Base-by-base conservation (phyloP, 768 basidiomycete species). In the Russula sp. region DNA sequence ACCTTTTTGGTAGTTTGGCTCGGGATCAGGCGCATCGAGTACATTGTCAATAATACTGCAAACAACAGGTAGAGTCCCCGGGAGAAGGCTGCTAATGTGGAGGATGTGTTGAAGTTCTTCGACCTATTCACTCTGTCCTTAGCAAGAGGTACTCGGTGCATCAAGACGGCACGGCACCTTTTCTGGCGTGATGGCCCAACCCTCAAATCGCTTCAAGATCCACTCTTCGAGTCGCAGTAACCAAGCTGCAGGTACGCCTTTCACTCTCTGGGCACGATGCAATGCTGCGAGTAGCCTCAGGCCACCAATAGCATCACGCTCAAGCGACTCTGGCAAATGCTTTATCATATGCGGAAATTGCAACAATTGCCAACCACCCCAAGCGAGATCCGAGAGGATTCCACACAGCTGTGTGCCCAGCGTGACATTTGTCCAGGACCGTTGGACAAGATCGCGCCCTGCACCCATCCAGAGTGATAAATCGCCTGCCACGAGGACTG, bases 291-390 rank as follows among this genome's bases (percentile, higher is more conserved):
- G 72, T 59, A 88, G 74, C 20, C 75, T 76, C 11, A 86, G 61
- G 0, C 81, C 72, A 46, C 69, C 64, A 42, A 68, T 68, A 5
- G 80, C 76, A n/a, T 82, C 75, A 7, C 66, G 61, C 32, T 81
- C 75, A 14, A 84, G 67, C 22, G 85, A 68, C 50, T 75, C 76
- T 4, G 76, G 72, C 2, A 80, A 81, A 35, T 75, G 74, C 66
- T 81, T 82, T 14, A 83, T 67, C n/a, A 90, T 68, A 13, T 78
- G 71, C 1, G 88, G 86, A 2, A 86, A 69, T 14, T 81, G 87
- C 10, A 90, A 71, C 36, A 83, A 75, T 69, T 84, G 88, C 88
- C 88, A 92, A 2, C 88, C 90, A 20, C 83, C 82, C 87, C 89
- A 93, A 0, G 77, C 77, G 5, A 85, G 72, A 51, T 86, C 84